phyloP scores from a whole-genome alignment of 345 rosid genomes.

The Eucalyptus globulus region DNA sequence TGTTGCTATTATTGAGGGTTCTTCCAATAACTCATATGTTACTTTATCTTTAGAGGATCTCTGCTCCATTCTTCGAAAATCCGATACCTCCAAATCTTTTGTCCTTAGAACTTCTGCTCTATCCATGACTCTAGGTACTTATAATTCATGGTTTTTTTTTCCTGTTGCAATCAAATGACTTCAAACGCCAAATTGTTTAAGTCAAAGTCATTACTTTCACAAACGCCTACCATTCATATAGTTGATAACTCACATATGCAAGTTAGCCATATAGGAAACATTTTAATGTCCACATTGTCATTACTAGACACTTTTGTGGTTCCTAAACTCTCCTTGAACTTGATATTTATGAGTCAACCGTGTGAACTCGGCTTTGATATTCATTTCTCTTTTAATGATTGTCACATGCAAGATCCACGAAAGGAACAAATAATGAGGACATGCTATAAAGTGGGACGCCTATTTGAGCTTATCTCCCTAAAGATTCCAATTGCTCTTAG shows the following conservation, averaged over 20 bases:
- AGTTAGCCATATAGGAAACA: neutral
- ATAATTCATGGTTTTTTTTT: neutral
- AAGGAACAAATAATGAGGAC: neutral
- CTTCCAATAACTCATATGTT: neutral
- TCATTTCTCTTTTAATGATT: neutral
- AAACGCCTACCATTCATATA: neutral
- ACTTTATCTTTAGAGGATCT: neutral
- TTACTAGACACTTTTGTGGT: neutral
- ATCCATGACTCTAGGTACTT: neutral
- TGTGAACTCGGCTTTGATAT: neutral
- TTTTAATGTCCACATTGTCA: neutral
- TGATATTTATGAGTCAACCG: neutral
- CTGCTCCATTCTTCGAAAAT: neutral
- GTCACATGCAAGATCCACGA: accelerated
- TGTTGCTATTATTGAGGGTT: neutral
- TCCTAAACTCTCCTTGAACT: neutral
- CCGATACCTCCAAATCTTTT: neutral
- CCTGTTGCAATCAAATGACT: neutral
- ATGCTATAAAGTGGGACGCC: accelerated
- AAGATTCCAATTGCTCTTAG: neutral
- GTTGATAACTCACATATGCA: neutral
- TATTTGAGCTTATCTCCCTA: neutral
- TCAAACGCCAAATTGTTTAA: neutral
- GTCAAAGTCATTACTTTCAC: neutral
- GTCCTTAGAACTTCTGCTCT: neutral